These are phyloP conservation scores for Anacardium occidentale DNA, from an alignment of 345 rosid genomes.

Conservation along the genomic window DNA sequence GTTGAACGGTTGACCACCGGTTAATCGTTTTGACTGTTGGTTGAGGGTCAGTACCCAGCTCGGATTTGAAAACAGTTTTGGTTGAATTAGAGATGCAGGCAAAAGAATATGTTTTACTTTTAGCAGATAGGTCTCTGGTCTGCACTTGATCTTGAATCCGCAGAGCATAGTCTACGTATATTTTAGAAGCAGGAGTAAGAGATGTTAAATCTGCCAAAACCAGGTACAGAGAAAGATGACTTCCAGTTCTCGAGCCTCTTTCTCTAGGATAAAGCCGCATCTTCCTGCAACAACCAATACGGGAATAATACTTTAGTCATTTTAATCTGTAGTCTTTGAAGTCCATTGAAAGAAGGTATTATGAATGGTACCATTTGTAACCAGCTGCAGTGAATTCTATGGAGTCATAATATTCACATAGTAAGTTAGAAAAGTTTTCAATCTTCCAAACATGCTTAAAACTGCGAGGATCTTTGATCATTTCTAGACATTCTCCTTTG, in stretches of 20 bases:
- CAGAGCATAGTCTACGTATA: constrained; percentile 33
- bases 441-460: constrained; percentile 37
- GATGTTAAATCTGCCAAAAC: constrained; percentile 23
- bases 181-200: constrained; percentile 27
- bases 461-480: constrained; percentile 20
- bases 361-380: constrained; percentile 34
- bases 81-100: neutral
- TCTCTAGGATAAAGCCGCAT: constrained; percentile 38
- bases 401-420: constrained; percentile 20
- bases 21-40: no score
- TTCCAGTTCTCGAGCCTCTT: constrained; percentile 25
- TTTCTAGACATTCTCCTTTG: constrained; percentile 35
- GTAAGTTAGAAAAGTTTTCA: constrained; percentile 29
- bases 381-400: constrained; percentile 26
- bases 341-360: neutral
- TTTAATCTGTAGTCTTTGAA: neutral
- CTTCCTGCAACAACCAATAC: constrained; percentile 31
- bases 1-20: no score
- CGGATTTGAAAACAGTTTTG: neutral
- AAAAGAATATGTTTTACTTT: constrained; percentile 29
- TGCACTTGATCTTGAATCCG: constrained; percentile 35
- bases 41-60: neutral
- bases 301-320: neutral
- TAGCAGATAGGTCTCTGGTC: constrained; percentile 25
- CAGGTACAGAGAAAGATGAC: constrained; percentile 32